Percentiles rank a stretch among this genome's conserved stretches.
phyloP scores from a whole-genome alignment of 345 rosid species.

The Eucalyptus cloeziana region DNA sequence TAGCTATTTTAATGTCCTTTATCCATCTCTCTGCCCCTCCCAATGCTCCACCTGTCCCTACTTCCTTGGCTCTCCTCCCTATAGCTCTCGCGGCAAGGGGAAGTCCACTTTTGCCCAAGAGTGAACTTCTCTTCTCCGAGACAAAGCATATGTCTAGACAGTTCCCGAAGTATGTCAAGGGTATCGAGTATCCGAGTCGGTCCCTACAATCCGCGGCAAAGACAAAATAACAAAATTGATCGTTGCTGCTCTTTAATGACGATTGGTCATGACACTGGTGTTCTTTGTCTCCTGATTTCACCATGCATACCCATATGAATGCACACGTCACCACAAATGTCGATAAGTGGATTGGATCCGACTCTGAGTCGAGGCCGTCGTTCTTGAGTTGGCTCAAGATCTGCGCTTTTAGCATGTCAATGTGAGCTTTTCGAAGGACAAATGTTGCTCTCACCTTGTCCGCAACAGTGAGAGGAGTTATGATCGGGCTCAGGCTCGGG shows the following conservation, averaged over 20 bases:
- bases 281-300: neutral
- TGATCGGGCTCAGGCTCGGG: neutral
- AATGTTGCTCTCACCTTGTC: slow-evolving; percentile 20
- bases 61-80: slow-evolving; percentile 4
- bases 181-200: neutral
- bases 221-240: neutral
- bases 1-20: neutral
- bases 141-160: slow-evolving; percentile 1
- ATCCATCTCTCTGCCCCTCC: slow-evolving; percentile 6
- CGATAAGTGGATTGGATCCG: neutral
- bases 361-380: neutral
- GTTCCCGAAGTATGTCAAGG: slow-evolving; percentile 18
- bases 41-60: neutral
- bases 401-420: slow-evolving; percentile 5
- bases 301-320: neutral
- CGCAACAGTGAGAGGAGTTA: neutral
- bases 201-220: neutral
- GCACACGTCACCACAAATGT: neutral
- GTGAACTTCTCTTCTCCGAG: neutral
- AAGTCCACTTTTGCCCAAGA: slow-evolving; percentile 12
- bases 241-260: neutral
- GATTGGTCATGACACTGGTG: no score
- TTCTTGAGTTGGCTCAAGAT: neutral
- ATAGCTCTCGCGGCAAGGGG: slow-evolving; percentile 17
- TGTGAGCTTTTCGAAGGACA: neutral